A percentile compares a stretch with the other conserved stretches of the same genome.
Conservation (phyloP, 2,329 filamentous ascomycete species). For the Calonectria pauciramosa region DNA sequence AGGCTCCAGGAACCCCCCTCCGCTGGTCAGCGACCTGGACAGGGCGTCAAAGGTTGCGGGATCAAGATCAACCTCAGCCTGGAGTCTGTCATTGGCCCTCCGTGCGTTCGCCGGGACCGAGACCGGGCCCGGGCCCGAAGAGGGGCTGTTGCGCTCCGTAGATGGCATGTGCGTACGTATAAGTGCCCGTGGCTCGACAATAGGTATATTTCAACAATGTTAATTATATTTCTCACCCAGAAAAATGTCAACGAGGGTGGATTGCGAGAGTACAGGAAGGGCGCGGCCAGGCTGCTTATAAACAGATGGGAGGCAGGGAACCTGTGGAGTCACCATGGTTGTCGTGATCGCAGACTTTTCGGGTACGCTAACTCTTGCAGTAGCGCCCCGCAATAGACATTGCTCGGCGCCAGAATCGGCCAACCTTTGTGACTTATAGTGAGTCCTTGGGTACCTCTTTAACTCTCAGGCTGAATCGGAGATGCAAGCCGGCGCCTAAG, state of each 20-base stretch:
- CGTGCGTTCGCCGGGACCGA: slow-evolving; percentile 36
- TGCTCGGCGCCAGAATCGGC: slow-evolving; percentile 27
- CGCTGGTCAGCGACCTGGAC: slow-evolving; percentile 56
- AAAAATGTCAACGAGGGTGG: background rate
- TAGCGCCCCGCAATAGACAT: slow-evolving; percentile 35
- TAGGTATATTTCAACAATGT: slow-evolving; percentile 17
- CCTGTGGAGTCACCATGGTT: slow-evolving; percentile 35
- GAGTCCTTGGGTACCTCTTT: background rate
- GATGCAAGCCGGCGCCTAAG: background rate
- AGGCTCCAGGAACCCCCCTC: slow-evolving; percentile 56
- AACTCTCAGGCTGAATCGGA: background rate
- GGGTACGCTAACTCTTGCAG: slow-evolving; percentile 22
- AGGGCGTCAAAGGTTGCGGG: slow-evolving; percentile 46
- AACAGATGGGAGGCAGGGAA: slow-evolving; percentile 3
- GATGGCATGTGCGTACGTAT: background rate
- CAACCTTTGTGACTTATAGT: slow-evolving; percentile 12
- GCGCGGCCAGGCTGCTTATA: background rate
- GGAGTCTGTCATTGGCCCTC: slow-evolving; percentile 26
- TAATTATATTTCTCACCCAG: background rate
- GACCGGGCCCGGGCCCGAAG: slow-evolving; percentile 35
- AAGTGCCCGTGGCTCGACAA: background rate
- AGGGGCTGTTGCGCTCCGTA: background rate
- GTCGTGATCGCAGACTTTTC: slow-evolving; percentile 46
- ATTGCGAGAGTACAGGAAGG: background rate
- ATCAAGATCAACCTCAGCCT: slow-evolving; percentile 33